Evolutionary conservation across 2,329 filamentous ascomycete genomes (phyloP), one percentile per base, ranked within the genome.

Genomic region (Amphichorda felina): DNA sequence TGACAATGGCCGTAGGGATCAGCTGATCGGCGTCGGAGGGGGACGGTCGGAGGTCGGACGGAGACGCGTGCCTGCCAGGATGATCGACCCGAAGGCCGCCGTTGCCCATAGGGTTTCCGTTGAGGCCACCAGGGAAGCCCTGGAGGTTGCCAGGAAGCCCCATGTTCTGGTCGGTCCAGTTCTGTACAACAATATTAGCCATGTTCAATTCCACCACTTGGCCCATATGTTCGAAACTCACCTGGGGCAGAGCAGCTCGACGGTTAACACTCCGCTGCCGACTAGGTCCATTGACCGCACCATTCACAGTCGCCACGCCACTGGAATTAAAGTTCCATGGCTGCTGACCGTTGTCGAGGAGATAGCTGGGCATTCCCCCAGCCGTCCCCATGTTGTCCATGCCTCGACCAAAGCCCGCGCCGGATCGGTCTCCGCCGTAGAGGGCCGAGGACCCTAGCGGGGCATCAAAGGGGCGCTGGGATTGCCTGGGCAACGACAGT

Each of bases 1-100:
- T 96, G 40, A 98, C 91, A 48, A 98, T 96, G 37, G 91, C 91
- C 4, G 91, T 98, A 3, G 89, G 89, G 40, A 98, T 98, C 41
- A 98, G 75, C 62, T 96, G 89, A 46, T 94, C 89, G 38, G 77
- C 70, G 33, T 76, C 72, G 50, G 49, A 64, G 40, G 50, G 60
- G 22, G 38, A 30, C 39, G 50, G 63, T 59, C 63, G 51, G 39
- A 63, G 43, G 43, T 61, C 57, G 30, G 47, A 48, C 13, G 60
- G 60, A 9, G 60, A 60, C 33, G 53, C 45, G 39, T 63, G 61
- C 9, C 59, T 51, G 40, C 55, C 58, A 18, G 53, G 53, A 36
- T 57, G 58, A 18, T 64, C 59, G 33, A 57, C 60, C n/a, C 63
- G 59, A n/a, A 65, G 58, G 27, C 54, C 50, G n/a, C 59, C 55